These are phyloP conservation scores for Lolium perenne DNA, from an alignment of 176 grass and related monocot species.

Conservation along the genomic window DNA sequence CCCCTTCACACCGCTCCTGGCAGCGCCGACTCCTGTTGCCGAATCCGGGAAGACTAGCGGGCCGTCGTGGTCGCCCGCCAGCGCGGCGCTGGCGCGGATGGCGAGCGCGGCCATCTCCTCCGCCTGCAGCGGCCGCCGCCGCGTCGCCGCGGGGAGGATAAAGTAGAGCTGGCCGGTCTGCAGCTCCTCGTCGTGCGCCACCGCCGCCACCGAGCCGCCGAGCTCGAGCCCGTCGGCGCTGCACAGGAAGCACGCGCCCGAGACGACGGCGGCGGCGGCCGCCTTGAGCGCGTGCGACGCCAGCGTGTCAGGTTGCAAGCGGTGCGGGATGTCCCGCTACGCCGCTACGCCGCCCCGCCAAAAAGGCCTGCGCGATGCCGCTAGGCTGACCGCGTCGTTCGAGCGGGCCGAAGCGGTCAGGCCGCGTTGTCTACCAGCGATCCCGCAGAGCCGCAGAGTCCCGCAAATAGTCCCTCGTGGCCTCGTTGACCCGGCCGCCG, in stretches of 20 bases:
- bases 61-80: conserved; percentile 54
- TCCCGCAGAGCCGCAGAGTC: too few species aligned
- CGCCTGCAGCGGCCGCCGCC: conserved; percentile 59
- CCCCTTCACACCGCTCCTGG: conserved; percentile 29
- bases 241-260: conserved; percentile 63
- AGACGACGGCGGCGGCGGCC: background rate
- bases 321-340: too few species aligned
- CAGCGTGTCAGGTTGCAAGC: too few species aligned
- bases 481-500: too few species aligned
- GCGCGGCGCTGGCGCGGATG: conserved; percentile 76
- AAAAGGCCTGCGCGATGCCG: too few species aligned
- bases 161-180: conserved; percentile 93
- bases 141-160: conserved; percentile 75
- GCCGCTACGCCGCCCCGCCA: too few species aligned
- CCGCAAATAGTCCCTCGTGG: too few species aligned
- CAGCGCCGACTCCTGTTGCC: background rate
- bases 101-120: conserved; percentile 92
- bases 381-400: too few species aligned
- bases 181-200: conserved; percentile 58
- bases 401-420: too few species aligned
- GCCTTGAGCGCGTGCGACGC: conserved; percentile 64
- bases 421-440: too few species aligned
- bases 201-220: conserved; percentile 49
- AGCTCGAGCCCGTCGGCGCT: conserved; percentile 81
- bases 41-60: conserved; percentile 58